Base-by-base conservation (phyloP, 1,284 basidiomycete genomes). In the Ceratobasidium papillatum region DNA sequence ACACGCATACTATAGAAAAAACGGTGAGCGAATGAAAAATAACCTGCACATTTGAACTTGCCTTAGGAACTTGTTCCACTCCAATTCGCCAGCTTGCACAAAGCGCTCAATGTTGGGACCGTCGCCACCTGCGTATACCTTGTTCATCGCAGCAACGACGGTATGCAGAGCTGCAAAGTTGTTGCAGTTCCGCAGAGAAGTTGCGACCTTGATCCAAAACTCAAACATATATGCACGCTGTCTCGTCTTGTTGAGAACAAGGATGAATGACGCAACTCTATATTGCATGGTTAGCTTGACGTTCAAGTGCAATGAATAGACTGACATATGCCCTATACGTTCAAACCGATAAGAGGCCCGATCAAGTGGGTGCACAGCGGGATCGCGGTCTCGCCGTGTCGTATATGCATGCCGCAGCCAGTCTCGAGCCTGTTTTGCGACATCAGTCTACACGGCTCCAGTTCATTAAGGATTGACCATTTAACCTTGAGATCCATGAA, bases 61-160 rank as follows among this genome's bases (percentile, higher is more conserved):
- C 80, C 88, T 86, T 22, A 93, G 84, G 75, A 87, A 87, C 80
- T 93, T 94, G 75, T 87, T 88, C 52, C 88, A 86, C 69, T 90
- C 88, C 12, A 88, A 86, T 11, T 86, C 86, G 80, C 86, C 90
- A 9, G 84, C 78, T 80, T 87, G 89, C 81, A 94, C 90, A 45
- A 86, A 81, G 73, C 91, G 88, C 85, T 92, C 88, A 1, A 90
- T 88, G 76, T 36, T 61, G 22, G 59, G 30, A 8, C 87, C 87
- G 79, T 93, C 92, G 19, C 89, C 90, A 43, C 88, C 84, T 77
- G 87, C 91, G 1, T 89, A 90, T 0, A 91, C 87, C 76, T 87
- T 89, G 78, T 93, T 91, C 81, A 94, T 92, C n/a, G 92, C 92
- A 43, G 92, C 91, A n/a, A 94, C 88, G 78, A 94, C 88, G 3